These are phyloP conservation scores for Cucurbita pepo DNA, from an alignment of 306 rosid species.

Conservation along the genomic window DNA sequence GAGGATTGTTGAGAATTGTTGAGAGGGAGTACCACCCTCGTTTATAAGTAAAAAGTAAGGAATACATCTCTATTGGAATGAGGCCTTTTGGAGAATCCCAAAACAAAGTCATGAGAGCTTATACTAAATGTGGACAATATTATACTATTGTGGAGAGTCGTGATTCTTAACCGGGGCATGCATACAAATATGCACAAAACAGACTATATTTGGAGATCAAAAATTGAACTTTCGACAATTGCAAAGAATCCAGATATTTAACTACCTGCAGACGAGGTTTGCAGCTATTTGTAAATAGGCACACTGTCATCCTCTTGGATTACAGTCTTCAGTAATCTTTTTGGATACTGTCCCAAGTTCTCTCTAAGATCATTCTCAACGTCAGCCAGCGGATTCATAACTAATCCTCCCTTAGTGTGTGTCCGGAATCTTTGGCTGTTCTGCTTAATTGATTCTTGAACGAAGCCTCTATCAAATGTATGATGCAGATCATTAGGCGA, in stretches of 20 bases:
- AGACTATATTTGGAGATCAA: not conserved
- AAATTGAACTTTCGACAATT: not conserved
- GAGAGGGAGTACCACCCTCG: too few relatives aligned
- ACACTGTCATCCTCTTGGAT: constrained; percentile 24
- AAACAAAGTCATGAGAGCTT: too few relatives aligned
- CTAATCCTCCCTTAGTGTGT: constrained; percentile 24
- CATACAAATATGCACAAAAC: not conserved
- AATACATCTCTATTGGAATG: too few relatives aligned
- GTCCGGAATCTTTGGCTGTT: constrained; percentile 34
- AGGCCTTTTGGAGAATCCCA: too few relatives aligned
- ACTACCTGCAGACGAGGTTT: constrained; percentile 26
- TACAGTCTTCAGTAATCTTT: constrained; percentile 18
- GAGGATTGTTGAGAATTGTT: too few relatives aligned
- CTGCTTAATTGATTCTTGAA: constrained; percentile 16
- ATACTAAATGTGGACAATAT: too few relatives aligned
- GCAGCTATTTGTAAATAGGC: constrained; percentile 21
- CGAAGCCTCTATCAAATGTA: constrained; percentile 20
- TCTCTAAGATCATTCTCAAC: constrained; percentile 18
- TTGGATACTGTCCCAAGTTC: constrained; percentile 12
- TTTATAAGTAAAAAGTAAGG: too few relatives aligned
- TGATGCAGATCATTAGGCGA: constrained; percentile 22
- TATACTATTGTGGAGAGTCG: too few relatives aligned
- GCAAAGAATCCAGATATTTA: not conserved
- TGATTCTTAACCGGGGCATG: not conserved
- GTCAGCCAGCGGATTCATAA: constrained; percentile 26